Percentiles rank a stretch among this genome's conserved stretches.
These are phyloP conservation scores for Leccinum variicolor DNA, from an alignment of 768 basidiomycete genomes.

Conservation along the genomic window DNA sequence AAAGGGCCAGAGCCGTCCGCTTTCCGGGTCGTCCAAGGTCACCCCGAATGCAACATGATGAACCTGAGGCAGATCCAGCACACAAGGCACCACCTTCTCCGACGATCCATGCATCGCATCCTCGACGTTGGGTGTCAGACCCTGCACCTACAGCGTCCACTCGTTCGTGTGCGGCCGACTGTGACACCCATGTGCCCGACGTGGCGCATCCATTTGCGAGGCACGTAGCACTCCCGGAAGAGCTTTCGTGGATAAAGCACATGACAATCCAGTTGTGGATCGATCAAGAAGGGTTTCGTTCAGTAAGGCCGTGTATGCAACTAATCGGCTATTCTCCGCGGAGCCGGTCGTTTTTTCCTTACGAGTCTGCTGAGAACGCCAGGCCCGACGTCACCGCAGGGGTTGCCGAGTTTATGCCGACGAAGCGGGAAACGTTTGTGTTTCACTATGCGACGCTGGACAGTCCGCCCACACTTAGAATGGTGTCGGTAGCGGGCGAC, in stretches of 20 bases:
- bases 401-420: constrained; percentile 65
- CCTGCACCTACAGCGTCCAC: constrained; percentile 3
- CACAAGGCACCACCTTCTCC: constrained; percentile 3
- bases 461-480: constrained; percentile 62
- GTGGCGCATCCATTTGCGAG: constrained; percentile 10
- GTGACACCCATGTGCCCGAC: constrained; percentile 1
- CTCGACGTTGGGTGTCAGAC: constrained; percentile 16
- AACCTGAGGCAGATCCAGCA: constrained; percentile 9
- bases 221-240: constrained; percentile 30
- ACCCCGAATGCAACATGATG: constrained; percentile 18
- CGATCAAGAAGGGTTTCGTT: constrained; percentile 82
- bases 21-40: constrained; percentile 25
- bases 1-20: constrained; percentile 32
- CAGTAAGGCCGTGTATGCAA: constrained; percentile 55
- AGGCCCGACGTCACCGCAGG: constrained; percentile 38
- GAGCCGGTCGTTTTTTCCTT: constrained; percentile 27
- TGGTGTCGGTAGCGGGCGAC: constrained; percentile 63
- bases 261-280: constrained; percentile 62
- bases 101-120: background rate
- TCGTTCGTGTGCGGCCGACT: constrained; percentile 1
- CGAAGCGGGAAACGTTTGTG: constrained; percentile 51
- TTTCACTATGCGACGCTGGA: constrained; percentile 76
- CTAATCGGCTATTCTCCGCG: constrained; percentile 49
- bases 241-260: constrained; percentile 52
- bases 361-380: constrained; percentile 22